Conservation (phyloP, 352 stramenopile species). For the Phytopythium vexans region DNA sequence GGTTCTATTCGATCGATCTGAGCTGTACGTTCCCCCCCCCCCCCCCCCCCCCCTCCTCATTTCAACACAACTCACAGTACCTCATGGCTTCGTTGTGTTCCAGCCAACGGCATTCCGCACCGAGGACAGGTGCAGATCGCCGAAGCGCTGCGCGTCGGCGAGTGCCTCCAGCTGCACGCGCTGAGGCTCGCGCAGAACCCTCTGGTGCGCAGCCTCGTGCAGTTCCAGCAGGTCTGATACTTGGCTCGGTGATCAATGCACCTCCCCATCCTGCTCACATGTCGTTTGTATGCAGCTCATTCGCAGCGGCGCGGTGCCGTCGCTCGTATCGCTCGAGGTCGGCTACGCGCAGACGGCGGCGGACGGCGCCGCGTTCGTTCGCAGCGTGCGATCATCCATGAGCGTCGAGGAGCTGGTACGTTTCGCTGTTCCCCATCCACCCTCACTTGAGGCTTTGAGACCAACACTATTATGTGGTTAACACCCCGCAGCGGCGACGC, state of each 20-base stretch:
- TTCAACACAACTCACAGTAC: background rate
- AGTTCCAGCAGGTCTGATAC: conserved; percentile 35
- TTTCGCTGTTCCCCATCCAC: background rate
- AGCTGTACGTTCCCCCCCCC: conserved; percentile 37
- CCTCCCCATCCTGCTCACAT: background rate
- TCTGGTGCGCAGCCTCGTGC: conserved; percentile 31
- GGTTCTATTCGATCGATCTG: conserved; percentile 39
- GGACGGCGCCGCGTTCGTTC: conserved; percentile 39
- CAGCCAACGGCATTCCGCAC: conserved; percentile 53
- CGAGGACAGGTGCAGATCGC: conserved; percentile 30
- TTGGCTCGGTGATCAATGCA: too few relatives aligned
- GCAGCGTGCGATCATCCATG: conserved; percentile 25
- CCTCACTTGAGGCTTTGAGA: background rate
- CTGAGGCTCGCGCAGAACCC: conserved; percentile 56
- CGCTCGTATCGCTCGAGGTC: conserved; percentile 46
- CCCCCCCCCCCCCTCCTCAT: too few relatives aligned
- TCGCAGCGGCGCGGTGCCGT: conserved; percentile 37
- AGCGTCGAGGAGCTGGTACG: conserved; percentile 60
- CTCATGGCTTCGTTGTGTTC: conserved; percentile 3
- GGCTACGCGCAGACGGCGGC: conserved; percentile 38
- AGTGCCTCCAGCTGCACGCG: conserved; percentile 40
- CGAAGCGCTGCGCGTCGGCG: conserved; percentile 32
- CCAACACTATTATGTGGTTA: conserved; percentile 2
- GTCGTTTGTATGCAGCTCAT: conserved; percentile 28
- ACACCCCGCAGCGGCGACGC: conserved; percentile 12